Percentiles rank a stretch among this genome's conserved stretches.
phyloP scores from a whole-genome alignment of 2,329 filamentous ascomycete species.

The Alternaria arborescens region DNA sequence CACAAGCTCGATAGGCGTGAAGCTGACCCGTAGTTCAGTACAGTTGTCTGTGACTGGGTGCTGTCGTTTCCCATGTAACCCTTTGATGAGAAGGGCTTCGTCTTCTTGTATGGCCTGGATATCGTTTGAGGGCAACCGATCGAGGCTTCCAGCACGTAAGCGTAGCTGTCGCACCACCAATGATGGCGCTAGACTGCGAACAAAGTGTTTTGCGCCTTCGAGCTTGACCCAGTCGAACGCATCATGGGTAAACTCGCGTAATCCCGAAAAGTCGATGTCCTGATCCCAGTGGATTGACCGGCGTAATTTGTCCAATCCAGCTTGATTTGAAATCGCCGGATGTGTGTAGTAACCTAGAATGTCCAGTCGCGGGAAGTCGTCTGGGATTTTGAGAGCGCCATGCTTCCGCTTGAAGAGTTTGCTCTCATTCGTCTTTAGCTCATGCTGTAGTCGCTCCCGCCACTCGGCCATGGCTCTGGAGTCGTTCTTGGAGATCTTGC shows the following conservation, averaged over 20 bases:
- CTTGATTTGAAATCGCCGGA: constrained; percentile 76
- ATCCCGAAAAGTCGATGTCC: constrained; percentile 68
- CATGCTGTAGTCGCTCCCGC: constrained; percentile 75
- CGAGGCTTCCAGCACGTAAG: constrained; percentile 41
- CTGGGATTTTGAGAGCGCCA: constrained; percentile 76
- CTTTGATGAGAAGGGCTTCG: constrained; percentile 66
- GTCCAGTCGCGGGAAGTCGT: constrained; percentile 80
- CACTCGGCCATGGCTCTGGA: constrained; percentile 69
- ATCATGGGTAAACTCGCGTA: constrained; percentile 78
- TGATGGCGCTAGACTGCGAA: constrained; percentile 79
- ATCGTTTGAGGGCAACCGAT: constrained; percentile 35
- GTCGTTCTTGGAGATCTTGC: constrained; percentile 69
- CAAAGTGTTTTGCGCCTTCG: constrained; percentile 82
- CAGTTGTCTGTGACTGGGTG: constrained; percentile 79
- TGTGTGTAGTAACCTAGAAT: constrained; percentile 88
- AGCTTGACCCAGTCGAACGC: constrained; percentile 87
- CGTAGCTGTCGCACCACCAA: constrained; percentile 70
- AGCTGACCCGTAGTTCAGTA: constrained; percentile 80
- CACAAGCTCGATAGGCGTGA: constrained; percentile 78
- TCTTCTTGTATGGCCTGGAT: constrained; percentile 55
- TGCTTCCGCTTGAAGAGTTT: constrained; percentile 81
- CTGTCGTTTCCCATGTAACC: constrained; percentile 71
- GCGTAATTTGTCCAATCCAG: constrained; percentile 65
- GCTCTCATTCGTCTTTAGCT: constrained; percentile 84
- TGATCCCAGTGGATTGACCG: constrained; percentile 67